Conservation (phyloP, 2,329 filamentous ascomycete species). For the Paecilomyces fulvus region DNA sequence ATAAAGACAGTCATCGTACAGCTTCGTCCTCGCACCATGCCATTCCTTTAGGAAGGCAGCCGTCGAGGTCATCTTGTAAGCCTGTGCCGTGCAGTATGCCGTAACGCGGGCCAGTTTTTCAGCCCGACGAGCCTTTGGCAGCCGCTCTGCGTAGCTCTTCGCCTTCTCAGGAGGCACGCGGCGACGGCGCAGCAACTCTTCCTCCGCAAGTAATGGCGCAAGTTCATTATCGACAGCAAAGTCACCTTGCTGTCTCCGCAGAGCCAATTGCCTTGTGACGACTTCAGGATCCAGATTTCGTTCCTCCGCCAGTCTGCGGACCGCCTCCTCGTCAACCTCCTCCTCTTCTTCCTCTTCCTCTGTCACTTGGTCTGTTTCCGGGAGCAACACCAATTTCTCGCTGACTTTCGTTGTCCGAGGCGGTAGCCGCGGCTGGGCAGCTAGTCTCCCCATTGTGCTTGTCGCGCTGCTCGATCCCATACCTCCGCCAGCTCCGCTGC, state of each 20-base stretch:
- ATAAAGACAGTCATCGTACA: constrained; percentile 97
- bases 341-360: constrained; percentile 40
- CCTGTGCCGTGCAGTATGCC: constrained; percentile 92
- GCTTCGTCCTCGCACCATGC: constrained; percentile 85
- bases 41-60: constrained; percentile 79
- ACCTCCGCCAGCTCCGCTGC: constrained; percentile 42
- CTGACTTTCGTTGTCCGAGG: constrained; percentile 87
- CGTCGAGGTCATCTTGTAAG: constrained; percentile 81
- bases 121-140: constrained; percentile 78
- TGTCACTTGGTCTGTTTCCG: constrained; percentile 57
- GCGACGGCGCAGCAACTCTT: constrained; percentile 53
- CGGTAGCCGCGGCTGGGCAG: constrained; percentile 56
- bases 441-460: constrained; percentile 48
- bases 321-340: constrained; percentile 27
- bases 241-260: constrained; percentile 37
- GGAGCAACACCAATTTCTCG: constrained; percentile 91
- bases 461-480: constrained; percentile 30
- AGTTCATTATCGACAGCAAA: constrained; percentile 50
- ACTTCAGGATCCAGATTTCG: constrained; percentile 25
- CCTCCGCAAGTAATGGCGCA: constrained; percentile 45
- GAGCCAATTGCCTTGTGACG: constrained; percentile 23
- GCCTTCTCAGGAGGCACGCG: constrained; percentile 44
- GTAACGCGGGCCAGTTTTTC: constrained; percentile 86
- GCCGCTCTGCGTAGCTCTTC: constrained; percentile 88
- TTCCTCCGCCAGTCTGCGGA: constrained; percentile 24